Percentiles rank a stretch among this genome's conserved stretches.
These are phyloP conservation scores for Globisporangium iwayamae DNA, from an alignment of 352 stramenopile genomes.

Conservation along the genomic window DNA sequence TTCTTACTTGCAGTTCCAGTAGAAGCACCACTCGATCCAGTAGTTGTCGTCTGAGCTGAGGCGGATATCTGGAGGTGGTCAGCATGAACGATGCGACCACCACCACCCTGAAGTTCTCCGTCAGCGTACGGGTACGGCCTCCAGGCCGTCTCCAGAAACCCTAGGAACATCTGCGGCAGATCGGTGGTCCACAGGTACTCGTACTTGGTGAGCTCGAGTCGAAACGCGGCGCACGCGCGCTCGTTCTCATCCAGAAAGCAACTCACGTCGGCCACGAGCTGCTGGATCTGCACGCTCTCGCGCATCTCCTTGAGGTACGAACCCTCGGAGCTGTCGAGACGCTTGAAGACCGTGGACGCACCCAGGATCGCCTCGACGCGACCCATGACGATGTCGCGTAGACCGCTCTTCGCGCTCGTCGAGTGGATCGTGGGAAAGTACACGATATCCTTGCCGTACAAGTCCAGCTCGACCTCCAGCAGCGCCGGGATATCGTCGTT, in stretches of 20 bases:
- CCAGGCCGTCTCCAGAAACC: conserved; percentile 79
- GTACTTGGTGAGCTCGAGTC: conserved; percentile 82
- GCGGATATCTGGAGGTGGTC: conserved; percentile 26
- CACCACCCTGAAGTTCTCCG: conserved; percentile 5
- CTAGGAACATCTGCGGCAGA: conserved; percentile 81
- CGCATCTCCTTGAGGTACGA: conserved; percentile 89
- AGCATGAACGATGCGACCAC: conserved; percentile 21
- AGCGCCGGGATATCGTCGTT: conserved; percentile 82
- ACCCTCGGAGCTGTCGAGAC: conserved; percentile 83
- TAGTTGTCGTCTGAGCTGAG: neutral
- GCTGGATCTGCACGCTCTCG: conserved; percentile 75
- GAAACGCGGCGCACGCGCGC: conserved; percentile 48
- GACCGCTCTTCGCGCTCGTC: conserved; percentile 39
- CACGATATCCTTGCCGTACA: conserved; percentile 83
- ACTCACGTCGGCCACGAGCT: conserved; percentile 78
- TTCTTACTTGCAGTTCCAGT: neutral
- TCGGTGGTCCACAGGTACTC: conserved; percentile 92
- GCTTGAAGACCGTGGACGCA: conserved; percentile 70
- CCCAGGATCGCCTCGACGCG: conserved; percentile 69
- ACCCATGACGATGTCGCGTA: conserved; percentile 63
- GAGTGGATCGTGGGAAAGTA: conserved; percentile 69
- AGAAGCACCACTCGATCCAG: neutral
- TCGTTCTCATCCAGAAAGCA: conserved; percentile 82
- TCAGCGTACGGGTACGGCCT: conserved; percentile 30
- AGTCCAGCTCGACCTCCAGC: conserved; percentile 89